A percentile compares a stretch with the other conserved stretches of the same genome.
phyloP scores from a whole-genome alignment of 2,329 filamentous ascomycete species.

The Trichoderma aggressivum region DNA sequence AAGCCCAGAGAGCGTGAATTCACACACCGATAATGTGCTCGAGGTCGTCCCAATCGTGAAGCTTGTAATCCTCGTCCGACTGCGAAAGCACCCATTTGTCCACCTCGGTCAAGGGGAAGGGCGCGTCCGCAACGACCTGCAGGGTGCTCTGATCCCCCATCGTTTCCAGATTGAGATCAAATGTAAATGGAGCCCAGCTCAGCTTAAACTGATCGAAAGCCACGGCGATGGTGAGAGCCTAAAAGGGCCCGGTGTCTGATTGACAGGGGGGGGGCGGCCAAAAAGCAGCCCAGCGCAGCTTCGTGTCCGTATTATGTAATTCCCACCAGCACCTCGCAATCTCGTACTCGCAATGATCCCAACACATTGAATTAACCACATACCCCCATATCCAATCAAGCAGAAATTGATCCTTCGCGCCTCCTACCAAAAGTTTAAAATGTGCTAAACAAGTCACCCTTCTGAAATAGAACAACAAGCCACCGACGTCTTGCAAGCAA shows the following conservation, averaged over 20 bases:
- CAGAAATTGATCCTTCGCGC: background rate
- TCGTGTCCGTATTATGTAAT: constrained; percentile 6
- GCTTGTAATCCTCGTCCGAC: constrained; percentile 67
- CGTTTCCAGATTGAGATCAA: constrained; percentile 7
- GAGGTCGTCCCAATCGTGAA: constrained; percentile 71
- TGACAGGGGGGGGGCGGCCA: background rate
- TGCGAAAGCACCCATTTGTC: constrained; percentile 58
- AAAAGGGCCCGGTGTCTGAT: background rate
- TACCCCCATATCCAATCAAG: background rate
- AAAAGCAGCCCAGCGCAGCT: background rate
- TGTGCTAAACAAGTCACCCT: background rate
- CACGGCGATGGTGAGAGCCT: background rate
- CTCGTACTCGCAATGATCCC: background rate
- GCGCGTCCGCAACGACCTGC: constrained; percentile 38
- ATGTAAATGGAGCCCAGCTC: background rate
- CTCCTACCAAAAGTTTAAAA: background rate
- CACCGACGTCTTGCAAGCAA: background rate
- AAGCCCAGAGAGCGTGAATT: background rate
- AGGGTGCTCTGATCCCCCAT: constrained; percentile 39
- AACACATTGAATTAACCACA: background rate
- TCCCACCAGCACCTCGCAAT: background rate
- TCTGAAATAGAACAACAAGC: background rate
- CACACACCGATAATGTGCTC: constrained; percentile 61
- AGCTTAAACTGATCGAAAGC: background rate
- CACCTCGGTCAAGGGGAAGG: constrained; percentile 58